Evolutionary conservation across 257 asterid species (phyloP), one percentile per base, ranked within the genome.

Genomic region (Handroanthus guayacan): DNA sequence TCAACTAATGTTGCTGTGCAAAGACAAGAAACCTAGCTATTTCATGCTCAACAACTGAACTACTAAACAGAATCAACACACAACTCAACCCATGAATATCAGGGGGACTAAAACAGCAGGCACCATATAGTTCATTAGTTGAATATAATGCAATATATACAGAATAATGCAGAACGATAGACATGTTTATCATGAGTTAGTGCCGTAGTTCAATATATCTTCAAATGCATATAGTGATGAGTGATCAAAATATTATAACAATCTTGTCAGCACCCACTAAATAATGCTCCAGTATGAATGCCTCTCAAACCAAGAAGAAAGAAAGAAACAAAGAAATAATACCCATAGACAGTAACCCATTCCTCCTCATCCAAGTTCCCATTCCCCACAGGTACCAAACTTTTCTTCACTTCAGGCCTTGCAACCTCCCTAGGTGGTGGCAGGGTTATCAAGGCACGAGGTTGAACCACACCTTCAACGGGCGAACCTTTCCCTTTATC

Each of bases 301-400:
- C 38, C 52, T 71, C 51, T 39, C 50, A 7, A 70, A 61, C 44
- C 8, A 39, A 61, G 9, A 48, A n/a, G 12, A 36, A 71, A 37
- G 17, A 54, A 60, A 55, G 13, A 64, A 44, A 69, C 67, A 69
- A 71, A 38, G 41, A 37, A 72, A 69, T 4, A 62, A 48, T 91
- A 95, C 99, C 99, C 99, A 55, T 89, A 95, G 51, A 93, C 97
- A 2, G 99, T 93, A 75, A 95, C 96, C 98, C 99, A 95, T 75
- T 93, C 98, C 77, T 93, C 98, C 82, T 90, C 97, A 44, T 93
- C 90, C 80, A 86, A 72, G 78, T 84, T 87, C 61, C 97, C 97
- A 76, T 84, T 87, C 61, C 97, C 97, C 45, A 87, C 77, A 57
- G 97, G 90, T 31, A 86, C 76, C 47, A 84, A 84, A 73, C 84